Evolutionary conservation across 2,329 filamentous ascomycete genomes (phyloP).

Genomic region (Monosporascus sp.): DNA sequence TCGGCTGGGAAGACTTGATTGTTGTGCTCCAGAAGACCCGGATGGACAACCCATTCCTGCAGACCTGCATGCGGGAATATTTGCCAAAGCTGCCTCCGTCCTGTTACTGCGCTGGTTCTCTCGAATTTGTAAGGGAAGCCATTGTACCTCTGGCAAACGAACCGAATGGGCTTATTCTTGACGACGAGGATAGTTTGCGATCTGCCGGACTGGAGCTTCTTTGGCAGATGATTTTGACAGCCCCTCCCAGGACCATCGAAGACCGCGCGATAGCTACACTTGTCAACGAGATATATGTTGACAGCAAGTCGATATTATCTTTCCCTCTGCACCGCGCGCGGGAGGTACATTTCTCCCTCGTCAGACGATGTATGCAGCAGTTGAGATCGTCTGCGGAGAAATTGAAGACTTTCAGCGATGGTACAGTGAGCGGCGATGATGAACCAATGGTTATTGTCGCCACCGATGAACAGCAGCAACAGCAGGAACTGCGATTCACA

Average conservation of each 20-base stretch:
- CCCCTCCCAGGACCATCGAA: conserved; percentile 60
- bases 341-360: conserved; percentile 62
- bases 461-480: conserved; percentile 40
- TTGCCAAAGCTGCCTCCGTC: conserved; percentile 51
- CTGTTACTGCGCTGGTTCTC: conserved; percentile 55
- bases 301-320: conserved; percentile 44
- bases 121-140: conserved; percentile 55
- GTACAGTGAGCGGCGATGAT: conserved; percentile 37
- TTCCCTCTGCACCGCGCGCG: conserved; percentile 46
- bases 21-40: conserved; percentile 33
- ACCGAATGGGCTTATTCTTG: conserved; percentile 38
- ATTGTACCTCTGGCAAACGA: conserved; percentile 43
- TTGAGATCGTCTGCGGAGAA: conserved; percentile 57
- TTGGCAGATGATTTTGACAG: conserved; percentile 76
- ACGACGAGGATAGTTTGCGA: conserved; percentile 46
- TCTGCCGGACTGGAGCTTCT: conserved; percentile 61
- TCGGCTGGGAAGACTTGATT: conserved; percentile 65
- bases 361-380: conserved; percentile 67
- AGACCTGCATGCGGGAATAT: conserved; percentile 48
- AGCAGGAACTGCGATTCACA: conserved; percentile 59
- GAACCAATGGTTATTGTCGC: conserved; percentile 48
- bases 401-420: conserved; percentile 45
- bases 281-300: conserved; percentile 65
- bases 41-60: conserved; percentile 51
- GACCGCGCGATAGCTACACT: conserved; percentile 63